Percentiles rank a stretch among this genome's conserved stretches.
Evolutionary conservation across 192 early-diverging fungal genomes (phyloP).

Genomic region (Podila horticola): DNA sequence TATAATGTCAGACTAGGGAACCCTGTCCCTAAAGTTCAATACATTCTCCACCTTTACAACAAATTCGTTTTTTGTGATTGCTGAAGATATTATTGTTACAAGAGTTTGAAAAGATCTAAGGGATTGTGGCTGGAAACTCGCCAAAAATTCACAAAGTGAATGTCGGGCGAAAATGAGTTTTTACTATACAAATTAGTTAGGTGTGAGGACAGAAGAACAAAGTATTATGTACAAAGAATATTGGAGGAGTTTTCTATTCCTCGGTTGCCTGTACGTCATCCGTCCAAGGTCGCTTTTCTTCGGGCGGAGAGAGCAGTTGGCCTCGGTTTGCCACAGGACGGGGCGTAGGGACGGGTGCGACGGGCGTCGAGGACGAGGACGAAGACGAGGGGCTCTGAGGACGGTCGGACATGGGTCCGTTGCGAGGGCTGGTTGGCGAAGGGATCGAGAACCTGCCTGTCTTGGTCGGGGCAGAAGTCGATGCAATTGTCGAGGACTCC

Average conservation of each 20-base stretch:
- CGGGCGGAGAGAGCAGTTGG: slow-evolving; percentile 44
- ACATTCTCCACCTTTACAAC: too few species aligned
- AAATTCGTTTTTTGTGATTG: too few species aligned
- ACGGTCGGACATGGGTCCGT: not conserved
- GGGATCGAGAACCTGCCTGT: not conserved
- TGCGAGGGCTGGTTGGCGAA: slow-evolving; percentile 11
- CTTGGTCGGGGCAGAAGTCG: not conserved
- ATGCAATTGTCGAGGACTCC: not conserved
- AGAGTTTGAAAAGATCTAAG: not conserved
- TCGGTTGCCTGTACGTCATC: slow-evolving; percentile 3
- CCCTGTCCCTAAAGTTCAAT: too few species aligned
- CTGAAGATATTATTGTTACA: not conserved
- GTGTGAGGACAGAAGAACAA: not conserved
- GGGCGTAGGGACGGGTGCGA: not conserved
- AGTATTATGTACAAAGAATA: not conserved
- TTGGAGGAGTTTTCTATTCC: not conserved
- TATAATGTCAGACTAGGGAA: too few species aligned
- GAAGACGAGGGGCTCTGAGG: not conserved
- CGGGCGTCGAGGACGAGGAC: not conserved
- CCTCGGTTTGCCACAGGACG: not conserved
- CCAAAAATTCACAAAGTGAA: too few species aligned
- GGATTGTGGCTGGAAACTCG: not conserved
- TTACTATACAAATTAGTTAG: not conserved
- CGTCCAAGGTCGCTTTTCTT: slow-evolving; percentile 32
- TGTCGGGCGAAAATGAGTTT: too few species aligned